Evolutionary conservation across 768 basidiomycete species (phyloP), one percentile per base, ranked within the genome.

Genomic region (Lepiota venenata): DNA sequence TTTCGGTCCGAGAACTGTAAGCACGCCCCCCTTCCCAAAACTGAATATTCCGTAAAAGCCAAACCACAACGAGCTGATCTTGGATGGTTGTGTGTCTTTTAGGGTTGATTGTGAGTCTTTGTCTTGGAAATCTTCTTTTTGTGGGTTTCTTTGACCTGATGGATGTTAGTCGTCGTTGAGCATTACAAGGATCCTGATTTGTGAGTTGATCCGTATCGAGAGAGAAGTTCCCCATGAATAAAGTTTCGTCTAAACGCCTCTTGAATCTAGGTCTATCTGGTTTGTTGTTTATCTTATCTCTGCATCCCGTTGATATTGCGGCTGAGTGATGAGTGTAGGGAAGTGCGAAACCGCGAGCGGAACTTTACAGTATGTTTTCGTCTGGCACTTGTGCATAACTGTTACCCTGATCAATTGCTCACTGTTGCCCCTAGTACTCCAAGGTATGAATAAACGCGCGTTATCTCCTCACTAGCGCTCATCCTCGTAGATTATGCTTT

Each of bases 261-360:
- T n/a, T n/a, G n/a, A n/a, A n/a, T 42, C n/a, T n/a, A 90, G 86
- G 58, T 91, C 89, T 21, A 93, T 93, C 63, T 93, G 91, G 88
- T 90, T 69, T 72, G 80, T 76, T 36, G 25, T 25, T 12, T 36
- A 10, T 27, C 32, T 52, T 49, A 47, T n/a, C 21, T 38, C 27
- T 25, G 15, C n/a, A n/a, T n/a, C n/a, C n/a, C n/a, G n/a, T n/a
- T n/a, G n/a, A n/a, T n/a, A n/a, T n/a, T n/a, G n/a, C n/a, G 25
- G 45, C 41, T 43, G 32, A 43, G 45, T 48, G 25, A 43, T 38
- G 55, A 5, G 47, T 59, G 21, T 66, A 91, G 90, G 93, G 95
- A 98, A 72, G 95, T 98, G 15, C 79, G 95, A 55, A 87, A 88
- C 59, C 83, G 83, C 67, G 82, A 88, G 67, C 81, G 88, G 47